Evolutionary conservation across 768 basidiomycete genomes (phyloP).

Genomic region (Infundibulicybe gibba): DNA sequence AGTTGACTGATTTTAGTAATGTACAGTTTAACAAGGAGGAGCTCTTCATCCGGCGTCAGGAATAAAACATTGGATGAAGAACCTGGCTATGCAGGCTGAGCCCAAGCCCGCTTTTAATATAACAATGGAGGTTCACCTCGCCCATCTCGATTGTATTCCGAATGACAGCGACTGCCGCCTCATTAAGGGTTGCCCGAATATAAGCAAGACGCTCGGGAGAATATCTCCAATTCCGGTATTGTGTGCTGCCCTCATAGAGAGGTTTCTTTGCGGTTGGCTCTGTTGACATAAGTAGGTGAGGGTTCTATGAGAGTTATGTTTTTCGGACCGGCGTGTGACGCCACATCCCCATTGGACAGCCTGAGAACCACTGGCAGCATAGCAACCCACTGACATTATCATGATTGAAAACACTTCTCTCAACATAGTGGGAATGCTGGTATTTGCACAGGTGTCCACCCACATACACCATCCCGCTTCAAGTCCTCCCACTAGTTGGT

Average conservation of each 20-base stretch:
- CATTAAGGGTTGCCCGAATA: slow-evolving; percentile 67
- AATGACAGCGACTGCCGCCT: slow-evolving; percentile 73
- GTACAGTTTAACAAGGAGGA: slow-evolving; percentile 85
- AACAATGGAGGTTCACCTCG: slow-evolving; percentile 48
- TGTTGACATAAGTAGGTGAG: background rate
- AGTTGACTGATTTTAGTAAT: slow-evolving; percentile 81
- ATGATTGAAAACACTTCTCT: too few species aligned
- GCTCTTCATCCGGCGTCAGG: slow-evolving; percentile 79
- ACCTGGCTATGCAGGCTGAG: slow-evolving; percentile 50
- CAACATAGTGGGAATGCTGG: too few species aligned
- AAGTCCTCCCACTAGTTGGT: too few species aligned
- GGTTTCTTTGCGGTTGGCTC: slow-evolving; percentile 27
- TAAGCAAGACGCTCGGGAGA: slow-evolving; percentile 61
- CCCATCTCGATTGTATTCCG: slow-evolving; percentile 74
- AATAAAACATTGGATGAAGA: slow-evolving; percentile 74
- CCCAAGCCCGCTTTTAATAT: slow-evolving; percentile 12
- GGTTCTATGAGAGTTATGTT: too few species aligned
- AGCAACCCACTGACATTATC: too few species aligned
- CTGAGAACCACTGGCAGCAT: too few species aligned
- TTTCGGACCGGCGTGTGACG: too few species aligned
- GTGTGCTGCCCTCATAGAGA: slow-evolving; percentile 76
- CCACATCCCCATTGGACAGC: too few species aligned
- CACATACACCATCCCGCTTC: too few species aligned
- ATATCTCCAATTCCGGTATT: slow-evolving; percentile 87
- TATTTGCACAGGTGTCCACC: too few species aligned